phyloP scores from a whole-genome alignment of 805 yeast species.

The Blastobotrys peoriensis region DNA sequence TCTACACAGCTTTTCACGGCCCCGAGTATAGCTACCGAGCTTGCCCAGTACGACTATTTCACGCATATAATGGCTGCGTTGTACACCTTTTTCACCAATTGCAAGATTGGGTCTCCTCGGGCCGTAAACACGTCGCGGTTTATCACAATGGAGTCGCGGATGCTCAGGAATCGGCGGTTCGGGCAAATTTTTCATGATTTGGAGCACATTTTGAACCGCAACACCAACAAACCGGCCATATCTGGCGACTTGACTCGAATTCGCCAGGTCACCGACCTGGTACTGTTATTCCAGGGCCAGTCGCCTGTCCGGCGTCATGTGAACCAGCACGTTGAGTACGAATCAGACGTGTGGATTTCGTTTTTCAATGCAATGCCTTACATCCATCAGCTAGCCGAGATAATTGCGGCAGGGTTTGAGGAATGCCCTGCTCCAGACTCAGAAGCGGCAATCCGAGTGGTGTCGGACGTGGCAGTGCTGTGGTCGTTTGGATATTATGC shows the following conservation, averaged over 20 bases:
- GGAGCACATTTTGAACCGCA: constrained; percentile 69
- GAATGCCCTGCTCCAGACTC: constrained; percentile 15
- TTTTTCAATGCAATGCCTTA: constrained; percentile 66
- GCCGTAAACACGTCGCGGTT: constrained; percentile 31
- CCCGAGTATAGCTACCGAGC: constrained; percentile 66
- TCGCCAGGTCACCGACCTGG: constrained; percentile 56
- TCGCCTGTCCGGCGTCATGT: constrained; percentile 72
- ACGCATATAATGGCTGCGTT: constrained; percentile 56
- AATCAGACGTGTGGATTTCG: constrained; percentile 72
- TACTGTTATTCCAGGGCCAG: constrained; percentile 68
- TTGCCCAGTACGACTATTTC: constrained; percentile 59
- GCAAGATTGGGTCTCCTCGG: constrained; percentile 42
- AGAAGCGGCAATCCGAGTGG: constrained; percentile 17
- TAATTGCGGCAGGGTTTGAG: constrained; percentile 30
- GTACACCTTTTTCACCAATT: constrained; percentile 55
- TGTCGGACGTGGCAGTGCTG: constrained; percentile 20
- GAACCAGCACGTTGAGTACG: constrained; percentile 82
- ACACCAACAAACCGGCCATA: constrained; percentile 46
- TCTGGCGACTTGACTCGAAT: constrained; percentile 42
- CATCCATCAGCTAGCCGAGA: constrained; percentile 44
- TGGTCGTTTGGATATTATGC: constrained; percentile 25
- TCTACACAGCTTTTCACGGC: constrained; percentile 87
- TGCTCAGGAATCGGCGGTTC: constrained; percentile 65
- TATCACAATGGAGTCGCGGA: constrained; percentile 32
- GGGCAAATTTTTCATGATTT: constrained; percentile 75